Percentiles rank a stretch among this genome's conserved stretches.
Conservation (phyloP, 2,329 filamentous ascomycete genomes). For the Diaporthe vexans region DNA sequence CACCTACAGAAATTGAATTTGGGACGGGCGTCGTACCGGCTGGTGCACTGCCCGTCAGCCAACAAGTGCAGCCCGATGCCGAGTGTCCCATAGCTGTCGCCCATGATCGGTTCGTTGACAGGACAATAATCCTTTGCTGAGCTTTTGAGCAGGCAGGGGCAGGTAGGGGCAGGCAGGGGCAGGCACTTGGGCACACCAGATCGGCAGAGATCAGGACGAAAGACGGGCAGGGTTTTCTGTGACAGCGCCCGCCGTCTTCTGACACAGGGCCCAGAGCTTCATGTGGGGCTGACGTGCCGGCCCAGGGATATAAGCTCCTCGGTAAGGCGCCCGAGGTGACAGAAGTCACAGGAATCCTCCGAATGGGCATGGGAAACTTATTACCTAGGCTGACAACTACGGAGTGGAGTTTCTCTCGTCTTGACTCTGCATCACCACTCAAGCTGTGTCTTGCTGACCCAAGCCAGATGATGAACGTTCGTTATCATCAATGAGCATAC, state of each 20-base stretch:
- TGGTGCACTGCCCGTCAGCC: neutral
- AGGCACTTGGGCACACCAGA: neutral
- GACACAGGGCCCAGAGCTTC: slow-evolving; percentile 27
- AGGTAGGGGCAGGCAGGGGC: no score
- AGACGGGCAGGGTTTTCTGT: slow-evolving; percentile 16
- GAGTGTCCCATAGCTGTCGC: neutral
- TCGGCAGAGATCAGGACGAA: neutral
- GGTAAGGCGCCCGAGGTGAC: slow-evolving; percentile 18
- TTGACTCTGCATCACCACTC: neutral
- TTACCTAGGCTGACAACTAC: neutral
- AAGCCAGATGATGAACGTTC: no score
- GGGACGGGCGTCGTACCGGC: neutral
- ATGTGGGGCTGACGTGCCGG: slow-evolving; percentile 24
- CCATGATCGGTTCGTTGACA: neutral
- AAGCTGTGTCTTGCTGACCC: no score
- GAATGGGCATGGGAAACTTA: neutral
- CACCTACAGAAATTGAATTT: no score
- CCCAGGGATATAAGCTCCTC: slow-evolving; percentile 23
- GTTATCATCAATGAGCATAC: neutral
- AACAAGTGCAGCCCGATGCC: neutral
- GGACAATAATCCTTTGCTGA: no score
- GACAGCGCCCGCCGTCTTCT: slow-evolving; percentile 6
- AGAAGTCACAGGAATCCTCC: slow-evolving; percentile 6
- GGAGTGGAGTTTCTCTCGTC: slow-evolving; percentile 21
- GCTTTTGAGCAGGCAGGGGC: no score